Evolutionary conservation across 2,329 filamentous ascomycete genomes (phyloP), one percentile per base, ranked within the genome.

Genomic region (Calonectria honghensis): DNA sequence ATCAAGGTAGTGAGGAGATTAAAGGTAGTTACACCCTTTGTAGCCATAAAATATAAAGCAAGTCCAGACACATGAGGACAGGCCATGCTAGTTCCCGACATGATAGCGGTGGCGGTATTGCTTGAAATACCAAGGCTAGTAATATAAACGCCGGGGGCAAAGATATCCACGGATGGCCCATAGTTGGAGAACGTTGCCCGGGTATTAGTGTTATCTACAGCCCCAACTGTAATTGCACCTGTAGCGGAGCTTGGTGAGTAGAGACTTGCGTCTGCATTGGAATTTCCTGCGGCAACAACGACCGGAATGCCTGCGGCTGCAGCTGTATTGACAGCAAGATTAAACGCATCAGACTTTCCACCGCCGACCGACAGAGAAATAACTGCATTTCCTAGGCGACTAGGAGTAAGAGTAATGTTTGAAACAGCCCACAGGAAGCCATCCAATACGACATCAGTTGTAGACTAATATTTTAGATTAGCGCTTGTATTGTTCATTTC

Each of bases 21-120:
- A 13, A 7, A 51, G 18, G 48, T 27, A 51, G 14, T 13, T 11
- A n/a, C 4, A 51, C 27, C 27, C 10, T 13, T 27, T 4, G 48
- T 51, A 6, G 48, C 64, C 45, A 57, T 57, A 18, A 57, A 35
- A 81, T 93, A 93, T 7, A 90, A 90, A 6, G 89, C 90, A 1
- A 93, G 84, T 24, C 92, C 92, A 41, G 90, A 88, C 54, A 93
- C 88, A 79, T 93, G 91, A 0, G 91, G 92, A 1, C 88, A 86
- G 14, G 91, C 90, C 76, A 78, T 78, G 32, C 67, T 81, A 1
- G 75, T 78, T 1, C 77, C 77, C 4, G 72, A 57, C 3, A 41
- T 31, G 10, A 73, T 71, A 0, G 14, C 0, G n/a, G 37, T 77
- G 10, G 52, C 16, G 20, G 73, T 39, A 37, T 75, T 66, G 18